These are phyloP conservation scores for Leccinum subtestaceum DNA, from an alignment of 768 basidiomycete genomes.

Conservation along the genomic window DNA sequence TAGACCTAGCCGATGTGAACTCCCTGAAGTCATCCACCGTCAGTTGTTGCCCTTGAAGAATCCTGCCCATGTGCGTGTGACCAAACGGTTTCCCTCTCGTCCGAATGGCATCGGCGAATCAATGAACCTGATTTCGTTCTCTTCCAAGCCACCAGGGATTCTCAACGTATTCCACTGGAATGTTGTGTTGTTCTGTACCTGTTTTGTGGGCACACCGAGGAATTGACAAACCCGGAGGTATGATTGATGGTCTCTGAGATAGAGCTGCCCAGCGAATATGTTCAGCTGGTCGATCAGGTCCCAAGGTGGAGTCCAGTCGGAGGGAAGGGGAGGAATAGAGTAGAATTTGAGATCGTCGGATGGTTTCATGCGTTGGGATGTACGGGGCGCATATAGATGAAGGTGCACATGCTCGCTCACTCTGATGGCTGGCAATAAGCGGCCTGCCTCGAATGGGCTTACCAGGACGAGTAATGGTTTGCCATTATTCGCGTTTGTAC, in stretches of 20 bases:
- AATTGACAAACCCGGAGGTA: not conserved
- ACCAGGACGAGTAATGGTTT: not conserved
- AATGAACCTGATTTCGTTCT: not conserved
- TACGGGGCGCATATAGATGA: not conserved
- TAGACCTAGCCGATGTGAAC: too few relatives aligned
- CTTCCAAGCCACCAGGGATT: not conserved
- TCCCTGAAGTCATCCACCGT: not conserved
- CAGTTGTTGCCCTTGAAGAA: not conserved
- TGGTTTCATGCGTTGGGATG: not conserved
- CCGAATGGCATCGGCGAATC: not conserved
- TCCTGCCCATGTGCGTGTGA: not conserved
- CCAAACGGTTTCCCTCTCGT: not conserved
- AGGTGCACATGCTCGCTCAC: not conserved
- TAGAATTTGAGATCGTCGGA: not conserved
- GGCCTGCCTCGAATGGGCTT: not conserved
- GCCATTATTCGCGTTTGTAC: not conserved
- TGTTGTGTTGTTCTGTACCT: not conserved
- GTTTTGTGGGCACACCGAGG: not conserved
- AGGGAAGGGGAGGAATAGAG: not conserved
- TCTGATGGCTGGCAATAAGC: not conserved
- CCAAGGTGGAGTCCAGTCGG: not conserved
- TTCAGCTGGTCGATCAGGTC: not conserved
- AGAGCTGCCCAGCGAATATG: not conserved
- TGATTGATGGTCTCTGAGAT: not conserved
- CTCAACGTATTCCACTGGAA: not conserved